Conservation (phyloP, 164 flowering plant genomes). For the Nymphaea thermarum region DNA sequence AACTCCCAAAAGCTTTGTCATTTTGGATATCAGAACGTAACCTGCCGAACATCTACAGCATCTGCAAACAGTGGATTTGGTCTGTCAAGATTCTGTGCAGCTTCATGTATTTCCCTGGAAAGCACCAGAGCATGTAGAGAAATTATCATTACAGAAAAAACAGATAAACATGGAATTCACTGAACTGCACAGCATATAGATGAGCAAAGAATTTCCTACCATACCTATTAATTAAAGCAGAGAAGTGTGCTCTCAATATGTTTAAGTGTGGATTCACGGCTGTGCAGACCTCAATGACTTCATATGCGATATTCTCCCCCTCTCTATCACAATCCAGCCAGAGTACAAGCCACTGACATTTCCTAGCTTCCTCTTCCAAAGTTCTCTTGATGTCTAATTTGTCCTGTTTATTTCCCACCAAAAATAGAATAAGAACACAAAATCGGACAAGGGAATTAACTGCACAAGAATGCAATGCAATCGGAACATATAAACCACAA, state of each 20-base stretch:
- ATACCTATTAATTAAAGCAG: conserved; percentile 84
- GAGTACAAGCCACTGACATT: conserved; percentile 76
- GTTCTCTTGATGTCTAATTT: conserved; percentile 75
- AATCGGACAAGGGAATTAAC: no score
- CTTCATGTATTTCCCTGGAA: conserved; percentile 64
- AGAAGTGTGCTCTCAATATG: conserved; percentile 77
- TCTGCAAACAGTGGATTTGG: conserved; percentile 75
- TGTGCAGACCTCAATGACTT: conserved; percentile 74
- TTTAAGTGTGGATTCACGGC: conserved; percentile 41
- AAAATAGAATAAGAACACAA: no score
- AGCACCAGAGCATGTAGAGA: not conserved
- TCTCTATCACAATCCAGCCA: conserved; percentile 99
- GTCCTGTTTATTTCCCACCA: conserved; percentile 27
- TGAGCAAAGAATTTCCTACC: not conserved
- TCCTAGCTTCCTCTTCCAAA: conserved; percentile 78
- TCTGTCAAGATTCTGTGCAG: conserved; percentile 57
- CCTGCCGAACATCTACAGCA: conserved; percentile 98
- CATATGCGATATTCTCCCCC: conserved; percentile 96
- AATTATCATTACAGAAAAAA: not conserved
- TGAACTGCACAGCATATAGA: not conserved
- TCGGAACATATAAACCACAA: no score
- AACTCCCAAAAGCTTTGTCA: no score
- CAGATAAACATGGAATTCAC: not conserved
- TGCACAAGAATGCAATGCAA: no score
- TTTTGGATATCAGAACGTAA: conserved; percentile 3